Evolutionary conservation across 164 flowering plant species (phyloP).

Genomic region (Brasenia schreberi): DNA sequence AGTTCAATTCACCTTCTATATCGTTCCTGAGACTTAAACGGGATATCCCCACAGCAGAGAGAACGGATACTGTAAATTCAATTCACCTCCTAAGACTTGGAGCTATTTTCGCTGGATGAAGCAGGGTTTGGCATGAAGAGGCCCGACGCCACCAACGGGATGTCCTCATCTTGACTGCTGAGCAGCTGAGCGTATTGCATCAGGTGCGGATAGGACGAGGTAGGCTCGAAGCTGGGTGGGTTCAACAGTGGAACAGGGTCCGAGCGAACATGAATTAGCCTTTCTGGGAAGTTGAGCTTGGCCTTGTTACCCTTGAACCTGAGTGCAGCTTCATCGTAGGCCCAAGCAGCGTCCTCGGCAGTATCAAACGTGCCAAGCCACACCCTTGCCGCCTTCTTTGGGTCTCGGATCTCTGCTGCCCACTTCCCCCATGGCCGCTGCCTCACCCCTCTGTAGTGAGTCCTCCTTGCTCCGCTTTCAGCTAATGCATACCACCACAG

Average conservation of each 20-base stretch:
- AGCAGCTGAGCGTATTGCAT: constrained; percentile 1
- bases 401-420: constrained; percentile 9
- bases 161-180: constrained; percentile 2
- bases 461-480: not conserved
- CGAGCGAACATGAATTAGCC: not conserved
- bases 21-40: too few relatives aligned
- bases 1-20: too few relatives aligned
- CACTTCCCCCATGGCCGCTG: not conserved
- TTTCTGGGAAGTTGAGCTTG: constrained; percentile 7
- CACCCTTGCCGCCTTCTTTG: constrained; percentile 6
- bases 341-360: not conserved
- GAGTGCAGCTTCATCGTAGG: constrained; percentile 9
- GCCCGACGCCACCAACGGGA: not conserved
- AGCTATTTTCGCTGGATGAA: too few relatives aligned
- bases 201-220: constrained; percentile 1
- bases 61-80: too few relatives aligned
- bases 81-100: too few relatives aligned
- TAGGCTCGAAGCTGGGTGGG: not conserved
- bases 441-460: constrained; percentile 5
- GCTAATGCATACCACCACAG: too few relatives aligned
- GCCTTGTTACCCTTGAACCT: constrained; percentile 6
- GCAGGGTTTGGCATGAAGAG: not conserved
- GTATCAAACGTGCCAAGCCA: not conserved
- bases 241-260: not conserved
- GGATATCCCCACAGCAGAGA: too few relatives aligned